phyloP scores from a whole-genome alignment of 1,284 basidiomycete species.

The Ceratobasidium sp. region DNA sequence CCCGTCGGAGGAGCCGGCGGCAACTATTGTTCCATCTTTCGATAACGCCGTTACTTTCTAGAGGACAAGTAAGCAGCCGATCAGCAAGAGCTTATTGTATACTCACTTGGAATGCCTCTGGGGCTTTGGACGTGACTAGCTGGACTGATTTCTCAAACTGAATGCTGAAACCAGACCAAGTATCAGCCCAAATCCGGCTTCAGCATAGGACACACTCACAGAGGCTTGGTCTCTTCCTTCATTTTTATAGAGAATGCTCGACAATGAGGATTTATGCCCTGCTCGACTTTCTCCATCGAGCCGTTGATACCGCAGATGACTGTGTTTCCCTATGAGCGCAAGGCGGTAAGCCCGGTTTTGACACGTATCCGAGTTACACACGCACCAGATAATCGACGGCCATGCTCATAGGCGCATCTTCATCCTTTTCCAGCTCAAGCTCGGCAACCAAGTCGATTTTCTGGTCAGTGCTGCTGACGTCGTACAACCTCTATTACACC shows the following conservation, averaged over 20 bases:
- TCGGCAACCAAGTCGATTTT: slow-evolving; percentile 72
- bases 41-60: slow-evolving; percentile 85
- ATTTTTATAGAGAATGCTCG: slow-evolving; percentile 67
- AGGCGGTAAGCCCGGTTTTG: slow-evolving; percentile 21
- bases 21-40: slow-evolving; percentile 67
- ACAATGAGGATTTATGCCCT: slow-evolving; percentile 83
- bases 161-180: slow-evolving; percentile 16
- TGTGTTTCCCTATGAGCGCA: slow-evolving; percentile 47
- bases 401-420: slow-evolving; percentile 96
- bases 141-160: slow-evolving; percentile 29
- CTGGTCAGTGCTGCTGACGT: slow-evolving; percentile 66
- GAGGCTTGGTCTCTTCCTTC: slow-evolving; percentile 63
- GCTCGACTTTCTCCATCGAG: slow-evolving; percentile 66
- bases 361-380: slow-evolving; percentile 17
- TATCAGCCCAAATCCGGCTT: background rate
- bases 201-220: slow-evolving; percentile 52
- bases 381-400: slow-evolving; percentile 72
- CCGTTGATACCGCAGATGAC: slow-evolving; percentile 90
- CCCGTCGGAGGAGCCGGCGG: slow-evolving; percentile 67
- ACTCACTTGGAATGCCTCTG: slow-evolving; percentile 84
- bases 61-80: slow-evolving; percentile 42
- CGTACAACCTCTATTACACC: slow-evolving; percentile 71
- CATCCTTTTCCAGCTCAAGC: slow-evolving; percentile 77
- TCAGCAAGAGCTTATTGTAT: background rate
- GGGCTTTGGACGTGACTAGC: slow-evolving; percentile 62